These are phyloP conservation scores for Hymenoscyphus salicellus DNA, from an alignment of 2,329 filamentous ascomycete species.

Conservation along the genomic window DNA sequence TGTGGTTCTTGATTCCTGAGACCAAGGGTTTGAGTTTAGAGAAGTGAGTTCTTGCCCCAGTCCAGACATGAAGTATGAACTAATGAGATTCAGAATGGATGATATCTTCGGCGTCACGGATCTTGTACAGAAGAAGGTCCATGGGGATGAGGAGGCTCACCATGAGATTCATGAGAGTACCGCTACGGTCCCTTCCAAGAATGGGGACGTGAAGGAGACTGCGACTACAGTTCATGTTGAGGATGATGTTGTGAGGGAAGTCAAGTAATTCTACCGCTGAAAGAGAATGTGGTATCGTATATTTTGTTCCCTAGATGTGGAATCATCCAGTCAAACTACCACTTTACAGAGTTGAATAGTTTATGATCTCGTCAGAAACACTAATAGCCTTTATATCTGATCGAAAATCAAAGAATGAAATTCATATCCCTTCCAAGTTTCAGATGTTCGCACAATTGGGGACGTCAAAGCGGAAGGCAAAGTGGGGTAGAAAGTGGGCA, in stretches of 20 bases:
- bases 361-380: too few relatives aligned
- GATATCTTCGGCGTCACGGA: conserved; percentile 62
- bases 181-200: conserved; percentile 1
- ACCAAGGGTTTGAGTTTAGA: conserved; percentile 65
- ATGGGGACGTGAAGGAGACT: background rate
- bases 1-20: conserved; percentile 51
- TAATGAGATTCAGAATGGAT: conserved; percentile 47
- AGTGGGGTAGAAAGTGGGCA: too few relatives aligned
- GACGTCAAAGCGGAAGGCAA: too few relatives aligned
- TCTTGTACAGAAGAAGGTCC: conserved; percentile 36
- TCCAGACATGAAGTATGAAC: background rate
- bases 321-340: too few relatives aligned
- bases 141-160: conserved; percentile 23
- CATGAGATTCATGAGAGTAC: conserved; percentile 21
- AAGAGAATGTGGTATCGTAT: too few relatives aligned
- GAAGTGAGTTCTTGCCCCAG: conserved; percentile 37
- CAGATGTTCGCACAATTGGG: too few relatives aligned
- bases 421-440: too few relatives aligned
- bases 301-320: too few relatives aligned
- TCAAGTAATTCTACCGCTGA: background rate
- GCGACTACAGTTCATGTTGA: conserved; percentile 4
- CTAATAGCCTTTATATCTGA: too few relatives aligned
- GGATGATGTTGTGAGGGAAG: conserved; percentile 6
- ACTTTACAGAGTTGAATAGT: too few relatives aligned
- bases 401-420: too few relatives aligned